phyloP scores from a whole-genome alignment of 2,329 filamentous ascomycete species.

The Aspergillus glaucus region DNA sequence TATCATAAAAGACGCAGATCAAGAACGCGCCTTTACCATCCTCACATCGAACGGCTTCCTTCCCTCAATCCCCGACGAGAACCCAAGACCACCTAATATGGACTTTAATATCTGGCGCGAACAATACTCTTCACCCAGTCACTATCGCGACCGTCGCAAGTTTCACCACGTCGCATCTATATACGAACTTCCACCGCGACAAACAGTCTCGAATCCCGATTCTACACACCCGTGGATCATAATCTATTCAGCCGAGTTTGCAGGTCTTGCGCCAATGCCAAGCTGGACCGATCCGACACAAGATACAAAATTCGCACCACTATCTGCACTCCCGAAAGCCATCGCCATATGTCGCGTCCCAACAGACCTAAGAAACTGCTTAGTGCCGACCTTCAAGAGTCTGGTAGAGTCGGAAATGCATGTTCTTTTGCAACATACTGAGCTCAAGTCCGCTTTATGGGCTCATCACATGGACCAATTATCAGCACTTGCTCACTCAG shows the following conservation, averaged over 20 bases:
- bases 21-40: neutral
- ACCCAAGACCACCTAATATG: neutral
- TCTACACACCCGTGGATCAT: neutral
- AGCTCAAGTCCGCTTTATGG: too few species aligned
- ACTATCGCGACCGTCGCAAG: neutral
- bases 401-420: too few species aligned
- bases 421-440: too few species aligned
- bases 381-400: too few species aligned
- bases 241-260: neutral
- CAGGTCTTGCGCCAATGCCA: neutral
- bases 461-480: too few species aligned
- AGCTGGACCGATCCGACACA: too few species aligned
- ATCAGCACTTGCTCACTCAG: too few species aligned
- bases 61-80: neutral
- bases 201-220: neutral
- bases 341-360: too few species aligned
- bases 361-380: too few species aligned
- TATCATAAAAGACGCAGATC: neutral
- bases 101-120: neutral
- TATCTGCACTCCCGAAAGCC: too few species aligned
- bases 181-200: neutral
- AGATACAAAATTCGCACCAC: too few species aligned
- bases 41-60: neutral
- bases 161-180: neutral
- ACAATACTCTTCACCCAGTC: neutral